Percentiles rank a stretch among this genome's conserved stretches.
Evolutionary conservation across 345 rosid genomes (phyloP).

Genomic region (Populus nigra): DNA sequence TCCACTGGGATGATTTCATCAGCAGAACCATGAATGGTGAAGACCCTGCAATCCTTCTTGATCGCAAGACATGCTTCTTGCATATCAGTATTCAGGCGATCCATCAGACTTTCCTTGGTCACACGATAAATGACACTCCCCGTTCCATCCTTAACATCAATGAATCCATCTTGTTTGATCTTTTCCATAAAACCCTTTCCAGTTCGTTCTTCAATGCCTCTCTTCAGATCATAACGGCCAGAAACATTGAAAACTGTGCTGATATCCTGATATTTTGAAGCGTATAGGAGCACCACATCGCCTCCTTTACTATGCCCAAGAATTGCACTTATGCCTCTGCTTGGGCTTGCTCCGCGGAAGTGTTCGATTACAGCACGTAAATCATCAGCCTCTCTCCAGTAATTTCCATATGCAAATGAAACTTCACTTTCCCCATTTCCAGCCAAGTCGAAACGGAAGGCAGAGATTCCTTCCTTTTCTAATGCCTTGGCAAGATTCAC

Average conservation of each 20-base stretch:
- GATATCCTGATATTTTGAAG: constrained; percentile 32
- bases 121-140: constrained; percentile 19
- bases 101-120: constrained; percentile 22
- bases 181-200: constrained; percentile 27
- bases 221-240: constrained; percentile 33
- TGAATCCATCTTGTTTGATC: constrained; percentile 25
- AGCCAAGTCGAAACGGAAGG: constrained; percentile 10
- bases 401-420: constrained; percentile 17
- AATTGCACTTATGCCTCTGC: constrained; percentile 14
- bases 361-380: constrained; percentile 24
- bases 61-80: constrained; percentile 22
- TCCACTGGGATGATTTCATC: neutral
- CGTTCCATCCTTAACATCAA: constrained; percentile 19
- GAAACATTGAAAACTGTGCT: constrained; percentile 26
- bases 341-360: constrained; percentile 15
- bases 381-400: constrained; percentile 29
- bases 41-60: constrained; percentile 26
- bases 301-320: constrained; percentile 34
- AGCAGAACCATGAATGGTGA: neutral
- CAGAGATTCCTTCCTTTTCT: constrained; percentile 26
- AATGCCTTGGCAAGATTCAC: constrained; percentile 22
- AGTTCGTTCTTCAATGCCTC: constrained; percentile 19
- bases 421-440: constrained; percentile 39
- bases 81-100: constrained; percentile 30
- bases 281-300: constrained; percentile 28